Percentiles rank a stretch among this genome's conserved stretches.
Evolutionary conservation across 345 rosid species (phyloP).

Genomic region (Boechera retrofracta): DNA sequence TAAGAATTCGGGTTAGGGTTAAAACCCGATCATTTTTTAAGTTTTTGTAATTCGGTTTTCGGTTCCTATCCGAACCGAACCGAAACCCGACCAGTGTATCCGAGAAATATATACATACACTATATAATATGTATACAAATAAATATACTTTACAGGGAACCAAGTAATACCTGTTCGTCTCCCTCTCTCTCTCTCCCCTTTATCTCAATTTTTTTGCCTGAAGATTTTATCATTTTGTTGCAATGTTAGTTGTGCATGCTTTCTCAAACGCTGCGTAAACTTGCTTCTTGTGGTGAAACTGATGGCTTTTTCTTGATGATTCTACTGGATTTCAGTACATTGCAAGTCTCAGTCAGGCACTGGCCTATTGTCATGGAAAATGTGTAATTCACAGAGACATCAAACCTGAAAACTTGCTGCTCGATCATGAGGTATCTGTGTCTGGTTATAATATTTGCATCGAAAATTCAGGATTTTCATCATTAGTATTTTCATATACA

Average conservation of each 20-base stretch:
- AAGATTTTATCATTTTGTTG: neutral
- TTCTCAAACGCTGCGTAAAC: neutral
- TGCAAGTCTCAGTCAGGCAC: constrained; percentile 81
- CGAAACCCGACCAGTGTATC: too few relatives aligned
- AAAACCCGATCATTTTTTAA: too few relatives aligned
- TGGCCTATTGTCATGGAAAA: constrained; percentile 91
- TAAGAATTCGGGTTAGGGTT: too few relatives aligned
- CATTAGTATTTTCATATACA: neutral
- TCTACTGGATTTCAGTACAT: constrained; percentile 65
- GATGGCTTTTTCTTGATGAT: neutral
- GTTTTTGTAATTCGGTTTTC: too few relatives aligned
- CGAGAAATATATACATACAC: too few relatives aligned
- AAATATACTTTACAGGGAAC: too few relatives aligned
- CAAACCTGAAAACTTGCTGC: constrained; percentile 95
- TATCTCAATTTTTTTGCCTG: constrained; percentile 4
- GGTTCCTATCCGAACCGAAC: too few relatives aligned
- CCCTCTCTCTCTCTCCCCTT: neutral
- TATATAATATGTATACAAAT: too few relatives aligned
- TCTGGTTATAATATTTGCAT: constrained; percentile 3
- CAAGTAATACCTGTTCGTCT: too few relatives aligned
- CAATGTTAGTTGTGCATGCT: constrained; percentile 20
- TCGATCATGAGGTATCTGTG: constrained; percentile 83
- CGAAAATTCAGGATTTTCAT: neutral
- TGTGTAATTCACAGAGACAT: constrained; percentile 97
- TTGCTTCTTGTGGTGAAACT: neutral